Base-by-base conservation (phyloP, 1,284 basidiomycete species). In the Apiotrichum montevideense region DNA sequence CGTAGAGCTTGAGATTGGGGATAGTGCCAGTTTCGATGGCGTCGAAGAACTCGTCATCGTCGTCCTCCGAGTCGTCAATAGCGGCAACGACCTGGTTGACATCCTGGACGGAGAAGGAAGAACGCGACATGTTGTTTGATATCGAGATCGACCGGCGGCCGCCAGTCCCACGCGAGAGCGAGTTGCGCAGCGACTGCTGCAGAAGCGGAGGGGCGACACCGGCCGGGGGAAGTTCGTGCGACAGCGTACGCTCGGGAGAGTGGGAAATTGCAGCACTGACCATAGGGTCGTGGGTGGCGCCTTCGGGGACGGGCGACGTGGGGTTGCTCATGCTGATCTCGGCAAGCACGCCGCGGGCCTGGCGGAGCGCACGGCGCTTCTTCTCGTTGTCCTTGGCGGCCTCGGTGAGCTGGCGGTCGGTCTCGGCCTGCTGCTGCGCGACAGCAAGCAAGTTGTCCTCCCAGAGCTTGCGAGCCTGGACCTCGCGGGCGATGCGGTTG, bases 21-120 rank as follows among this genome's bases (percentile, higher is more conserved):
- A 94, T 78, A 35, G 80, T 83, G 54, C 87, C 87, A 9, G 85
- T 79, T 70, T 98, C 95, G 68, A 97, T 93, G 15, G 94, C 93
- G 72, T 98, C 95, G 69, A 96, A 98, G 78, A 98, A 98, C 76
- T 98, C 93, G 77, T 98, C 93, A 68, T 94, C 91, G 52, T 90
- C 89, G 63, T 94, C 91, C 39, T 79, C 78, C 9, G 62, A 63
- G 1, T 80, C 80, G 21, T 69, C 66, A 7, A 59, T 55, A 11
- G 69, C 70, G 1, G 66, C 71, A 1, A 65, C 64, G 21, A 75
- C 62, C 9, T 69, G 65, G 52, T 65, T 54, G 67, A 76, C 59
- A 60, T 71, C 66, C 53, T 69, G 65, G 11, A 73, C 59, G 7
- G 65, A 59, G 37, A 73, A 63, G 9, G 68, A 68, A 32, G 52